Evolutionary conservation across 441 rosid genomes (phyloP).

Genomic region (Cnidoscolus chayamansa): DNA sequence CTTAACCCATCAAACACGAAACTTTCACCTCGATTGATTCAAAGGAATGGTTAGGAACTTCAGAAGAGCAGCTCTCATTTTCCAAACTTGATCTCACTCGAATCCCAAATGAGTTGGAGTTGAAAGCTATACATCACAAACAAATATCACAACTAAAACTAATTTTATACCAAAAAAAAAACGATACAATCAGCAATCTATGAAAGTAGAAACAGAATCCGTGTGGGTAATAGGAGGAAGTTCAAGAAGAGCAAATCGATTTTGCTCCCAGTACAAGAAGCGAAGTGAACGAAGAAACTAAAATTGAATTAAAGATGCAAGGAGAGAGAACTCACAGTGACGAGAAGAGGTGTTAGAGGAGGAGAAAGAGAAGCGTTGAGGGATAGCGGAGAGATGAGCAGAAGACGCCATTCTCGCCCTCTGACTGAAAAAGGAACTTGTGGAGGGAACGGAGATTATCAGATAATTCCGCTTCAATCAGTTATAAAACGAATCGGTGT

Average conservation of each 20-base stretch:
- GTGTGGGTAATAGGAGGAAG: not conserved
- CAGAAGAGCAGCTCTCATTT: conserved; percentile 26
- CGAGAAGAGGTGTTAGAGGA: not conserved
- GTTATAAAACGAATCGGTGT: too few species aligned
- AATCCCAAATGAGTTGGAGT: conserved; percentile 28
- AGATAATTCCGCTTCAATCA: too few species aligned
- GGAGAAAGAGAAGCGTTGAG: conserved; percentile 23
- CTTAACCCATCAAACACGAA: not conserved
- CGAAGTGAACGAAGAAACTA: not conserved
- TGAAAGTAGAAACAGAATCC: not conserved
- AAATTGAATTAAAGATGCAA: not conserved
- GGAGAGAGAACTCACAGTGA: too few species aligned
- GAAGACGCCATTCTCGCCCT: conserved; percentile 28
- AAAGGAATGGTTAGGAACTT: conserved; percentile 20
- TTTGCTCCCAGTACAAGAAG: too few species aligned
- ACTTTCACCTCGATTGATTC: conserved; percentile 21
- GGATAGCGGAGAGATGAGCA: conserved; percentile 32
- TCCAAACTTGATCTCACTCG: conserved; percentile 36
- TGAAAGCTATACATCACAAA: conserved; percentile 22
- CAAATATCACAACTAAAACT: not conserved
- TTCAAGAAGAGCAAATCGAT: too few species aligned
- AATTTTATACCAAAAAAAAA: not conserved
- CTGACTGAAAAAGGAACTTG: too few species aligned
- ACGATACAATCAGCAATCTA: too few species aligned
- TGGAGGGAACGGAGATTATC: too few species aligned